Conservation (phyloP, 495 filamentous ascomycete species). For the Tuber indicum region DNA sequence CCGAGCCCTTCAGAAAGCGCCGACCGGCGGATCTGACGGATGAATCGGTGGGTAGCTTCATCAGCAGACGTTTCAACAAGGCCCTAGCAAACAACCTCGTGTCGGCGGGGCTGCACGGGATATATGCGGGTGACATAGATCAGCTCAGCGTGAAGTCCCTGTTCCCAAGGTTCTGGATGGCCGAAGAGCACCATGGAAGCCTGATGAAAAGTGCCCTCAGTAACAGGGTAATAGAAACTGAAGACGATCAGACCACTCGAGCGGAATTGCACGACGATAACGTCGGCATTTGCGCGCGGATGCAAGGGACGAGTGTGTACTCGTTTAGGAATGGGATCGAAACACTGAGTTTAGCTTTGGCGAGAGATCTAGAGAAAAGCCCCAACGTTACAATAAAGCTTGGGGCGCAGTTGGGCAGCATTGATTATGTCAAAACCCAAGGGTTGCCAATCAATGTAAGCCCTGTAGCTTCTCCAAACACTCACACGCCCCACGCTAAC, state of each 20-base stretch:
- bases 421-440: constrained; percentile 17
- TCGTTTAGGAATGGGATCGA: constrained; percentile 57
- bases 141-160: constrained; percentile 65
- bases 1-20: constrained; percentile 44
- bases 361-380: constrained; percentile 45
- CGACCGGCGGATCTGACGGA: constrained; percentile 47
- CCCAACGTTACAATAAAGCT: constrained; percentile 53
- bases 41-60: constrained; percentile 66
- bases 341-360: constrained; percentile 50
- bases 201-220: constrained; percentile 19
- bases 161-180: constrained; percentile 50
- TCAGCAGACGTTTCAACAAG: constrained; percentile 52
- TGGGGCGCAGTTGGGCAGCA: constrained; percentile 43
- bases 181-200: constrained; percentile 47
- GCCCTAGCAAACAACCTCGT: constrained; percentile 64
- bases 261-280: constrained; percentile 26
- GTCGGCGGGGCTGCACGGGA: constrained; percentile 77
- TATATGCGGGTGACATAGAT: constrained; percentile 87
- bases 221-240: constrained; percentile 12
- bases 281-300: constrained; percentile 18
- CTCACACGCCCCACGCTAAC: constrained; percentile 1
- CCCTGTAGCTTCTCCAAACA: not conserved
- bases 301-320: constrained; percentile 49
- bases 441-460: constrained; percentile 26
- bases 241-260: constrained; percentile 22